Evolutionary conservation across 169 alveolate genomes (phyloP).

Genomic region (Babesia caballi): DNA sequence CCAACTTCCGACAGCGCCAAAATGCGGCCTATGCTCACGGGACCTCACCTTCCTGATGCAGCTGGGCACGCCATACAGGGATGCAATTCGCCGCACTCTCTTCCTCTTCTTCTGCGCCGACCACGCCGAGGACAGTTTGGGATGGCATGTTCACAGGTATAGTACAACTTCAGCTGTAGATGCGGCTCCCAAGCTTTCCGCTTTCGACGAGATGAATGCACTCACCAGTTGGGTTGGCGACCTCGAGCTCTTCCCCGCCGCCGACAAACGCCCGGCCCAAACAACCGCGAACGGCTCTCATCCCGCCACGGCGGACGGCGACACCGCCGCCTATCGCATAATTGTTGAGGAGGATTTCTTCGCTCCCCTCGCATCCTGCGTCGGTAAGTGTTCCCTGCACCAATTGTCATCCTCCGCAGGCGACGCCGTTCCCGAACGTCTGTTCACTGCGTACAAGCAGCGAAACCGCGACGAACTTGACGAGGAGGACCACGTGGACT

Average conservation of each 20-base stretch:
- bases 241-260: neutral
- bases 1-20: neutral
- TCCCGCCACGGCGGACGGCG: neutral
- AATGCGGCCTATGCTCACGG: slow-evolving; percentile 25
- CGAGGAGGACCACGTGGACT: slow-evolving; percentile 62
- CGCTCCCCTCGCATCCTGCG: neutral
- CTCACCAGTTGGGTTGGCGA: slow-evolving; percentile 29
- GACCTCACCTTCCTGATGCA: slow-evolving; percentile 48
- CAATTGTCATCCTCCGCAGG: neutral
- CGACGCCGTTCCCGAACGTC: slow-evolving; percentile 9
- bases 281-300: no score
- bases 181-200: neutral
- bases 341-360: slow-evolving; percentile 13
- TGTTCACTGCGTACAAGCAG: slow-evolving; percentile 34
- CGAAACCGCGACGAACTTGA: slow-evolving; percentile 38
- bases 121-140: slow-evolving; percentile 20
- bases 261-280: neutral
- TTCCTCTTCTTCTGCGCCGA: slow-evolving; percentile 39
- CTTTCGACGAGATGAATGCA: slow-evolving; percentile 29
- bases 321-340: neutral
- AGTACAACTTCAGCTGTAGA: neutral
- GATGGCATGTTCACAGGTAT: slow-evolving; percentile 41
- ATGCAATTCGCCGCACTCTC: neutral
- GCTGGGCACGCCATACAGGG: slow-evolving; percentile 17
- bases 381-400: neutral